Conservation (phyloP, 2,329 filamentous ascomycete species). For the Clarireedia homoeocarpa region DNA sequence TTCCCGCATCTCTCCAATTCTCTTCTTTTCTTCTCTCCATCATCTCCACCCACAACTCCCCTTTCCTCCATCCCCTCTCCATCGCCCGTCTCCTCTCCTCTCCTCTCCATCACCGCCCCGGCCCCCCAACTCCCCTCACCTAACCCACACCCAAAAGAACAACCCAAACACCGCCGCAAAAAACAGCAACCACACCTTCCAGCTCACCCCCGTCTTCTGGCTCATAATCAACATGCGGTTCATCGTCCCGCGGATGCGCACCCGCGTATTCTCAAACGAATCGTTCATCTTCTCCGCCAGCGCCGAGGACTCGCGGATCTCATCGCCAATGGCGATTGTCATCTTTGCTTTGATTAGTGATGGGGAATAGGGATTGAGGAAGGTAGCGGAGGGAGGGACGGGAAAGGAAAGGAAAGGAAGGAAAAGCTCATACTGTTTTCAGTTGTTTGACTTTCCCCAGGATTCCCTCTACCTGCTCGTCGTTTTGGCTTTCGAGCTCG, state of each 20-base stretch:
- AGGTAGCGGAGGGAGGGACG: neutral
- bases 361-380: neutral
- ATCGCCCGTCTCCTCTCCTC: neutral
- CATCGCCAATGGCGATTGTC: slow-evolving; percentile 86
- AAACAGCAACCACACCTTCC: slow-evolving; percentile 89
- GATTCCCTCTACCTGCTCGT: slow-evolving; percentile 82
- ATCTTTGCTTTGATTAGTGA: slow-evolving; percentile 46
- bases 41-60: neutral
- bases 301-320: slow-evolving; percentile 83
- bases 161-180: slow-evolving; percentile 74
- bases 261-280: slow-evolving; percentile 76
- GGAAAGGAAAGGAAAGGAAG: neutral
- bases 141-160: slow-evolving; percentile 91
- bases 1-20: neutral
- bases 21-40: neutral
- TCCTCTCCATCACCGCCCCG: neutral
- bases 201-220: slow-evolving; percentile 85
- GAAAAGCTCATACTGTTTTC: slow-evolving; percentile 61
- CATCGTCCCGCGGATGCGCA: slow-evolving; percentile 85
- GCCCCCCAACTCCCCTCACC: slow-evolving; percentile 38
- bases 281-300: slow-evolving; percentile 96
- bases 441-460: slow-evolving; percentile 81
- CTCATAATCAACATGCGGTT: slow-evolving; percentile 96
- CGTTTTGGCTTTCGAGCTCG: slow-evolving; percentile 93
- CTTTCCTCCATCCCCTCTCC: neutral